phyloP scores from a whole-genome alignment of 306 rosid genomes.

The Cucumis melo region DNA sequence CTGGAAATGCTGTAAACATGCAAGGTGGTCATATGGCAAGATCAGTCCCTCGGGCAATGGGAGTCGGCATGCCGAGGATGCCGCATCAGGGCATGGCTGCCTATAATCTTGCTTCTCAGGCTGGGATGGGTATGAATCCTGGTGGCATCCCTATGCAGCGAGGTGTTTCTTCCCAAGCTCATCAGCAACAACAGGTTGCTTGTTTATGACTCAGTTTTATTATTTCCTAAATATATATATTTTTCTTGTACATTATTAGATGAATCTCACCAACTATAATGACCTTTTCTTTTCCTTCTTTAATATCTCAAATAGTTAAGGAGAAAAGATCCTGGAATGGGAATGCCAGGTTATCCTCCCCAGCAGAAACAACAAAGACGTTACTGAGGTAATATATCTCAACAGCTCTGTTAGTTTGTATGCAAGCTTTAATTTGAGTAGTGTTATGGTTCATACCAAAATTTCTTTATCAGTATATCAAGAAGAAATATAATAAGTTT shows the following conservation, averaged over 20 bases:
- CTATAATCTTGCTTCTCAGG: slow-evolving; percentile 71
- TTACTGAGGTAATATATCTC: slow-evolving; percentile 27
- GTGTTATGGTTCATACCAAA: not conserved
- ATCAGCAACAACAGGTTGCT: slow-evolving; percentile 77
- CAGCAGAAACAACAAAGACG: slow-evolving; percentile 54
- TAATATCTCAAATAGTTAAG: slow-evolving; percentile 31
- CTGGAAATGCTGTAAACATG: slow-evolving; percentile 59
- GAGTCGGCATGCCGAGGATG: slow-evolving; percentile 66
- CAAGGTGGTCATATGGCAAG: slow-evolving; percentile 52
- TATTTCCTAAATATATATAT: too few relatives aligned
- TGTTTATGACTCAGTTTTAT: not conserved
- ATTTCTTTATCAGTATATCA: too few relatives aligned
- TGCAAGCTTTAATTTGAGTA: not conserved
- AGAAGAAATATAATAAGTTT: too few relatives aligned
- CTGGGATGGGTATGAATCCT: slow-evolving; percentile 85
- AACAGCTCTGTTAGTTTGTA: not conserved
- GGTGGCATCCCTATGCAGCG: slow-evolving; percentile 80
- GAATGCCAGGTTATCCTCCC: slow-evolving; percentile 49
- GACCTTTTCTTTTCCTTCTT: not conserved
- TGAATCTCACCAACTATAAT: not conserved
- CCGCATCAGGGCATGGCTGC: slow-evolving; percentile 59
- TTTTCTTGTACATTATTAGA: not conserved
- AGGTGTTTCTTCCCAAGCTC: slow-evolving; percentile 63
- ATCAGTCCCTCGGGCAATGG: slow-evolving; percentile 56
- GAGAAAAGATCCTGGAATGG: slow-evolving; percentile 51